Evolutionary conservation across 352 stramenopile species (phyloP).

Genomic region (Globisporangium sylvaticum): DNA sequence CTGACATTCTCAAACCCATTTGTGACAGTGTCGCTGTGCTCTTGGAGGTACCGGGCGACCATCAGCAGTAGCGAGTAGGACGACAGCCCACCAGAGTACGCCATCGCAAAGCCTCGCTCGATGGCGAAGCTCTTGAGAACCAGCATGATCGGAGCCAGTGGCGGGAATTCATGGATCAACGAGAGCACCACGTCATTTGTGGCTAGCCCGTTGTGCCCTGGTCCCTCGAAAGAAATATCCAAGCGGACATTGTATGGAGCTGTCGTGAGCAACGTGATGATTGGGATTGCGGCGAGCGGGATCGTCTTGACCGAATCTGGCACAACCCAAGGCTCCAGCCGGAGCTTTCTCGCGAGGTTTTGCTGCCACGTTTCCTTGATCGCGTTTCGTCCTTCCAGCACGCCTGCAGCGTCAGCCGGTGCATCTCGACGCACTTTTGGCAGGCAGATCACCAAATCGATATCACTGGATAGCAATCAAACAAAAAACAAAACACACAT

Average conservation of each 20-base stretch:
- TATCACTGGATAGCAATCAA: constrained; percentile 60
- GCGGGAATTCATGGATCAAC: constrained; percentile 91
- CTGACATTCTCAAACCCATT: constrained; percentile 65
- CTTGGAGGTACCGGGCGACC: constrained; percentile 91
- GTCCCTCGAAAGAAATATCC: constrained; percentile 97
- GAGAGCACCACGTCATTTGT: constrained; percentile 92
- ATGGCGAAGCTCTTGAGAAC: constrained; percentile 94
- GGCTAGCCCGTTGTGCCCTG: constrained; percentile 93
- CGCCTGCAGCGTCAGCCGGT: constrained; percentile 91
- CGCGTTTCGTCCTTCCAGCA: constrained; percentile 96
- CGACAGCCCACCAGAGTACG: constrained; percentile 95
- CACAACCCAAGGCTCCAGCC: constrained; percentile 90
- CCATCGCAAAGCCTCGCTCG: constrained; percentile 91
- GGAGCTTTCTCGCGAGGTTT: constrained; percentile 93
- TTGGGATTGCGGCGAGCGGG: constrained; percentile 94
- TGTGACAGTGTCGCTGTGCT: constrained; percentile 68
- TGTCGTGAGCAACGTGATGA: constrained; percentile 93
- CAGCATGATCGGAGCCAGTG: constrained; percentile 93
- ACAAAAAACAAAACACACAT: neutral
- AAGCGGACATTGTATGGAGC: constrained; percentile 82
- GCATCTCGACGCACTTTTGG: constrained; percentile 95
- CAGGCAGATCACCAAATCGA: constrained; percentile 97
- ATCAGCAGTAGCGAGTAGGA: constrained; percentile 96
- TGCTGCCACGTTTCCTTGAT: constrained; percentile 99
- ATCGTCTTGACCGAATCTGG: constrained; percentile 95